Conservation (phyloP, 208 protist species). For the Trypanosoma brucei region DNA sequence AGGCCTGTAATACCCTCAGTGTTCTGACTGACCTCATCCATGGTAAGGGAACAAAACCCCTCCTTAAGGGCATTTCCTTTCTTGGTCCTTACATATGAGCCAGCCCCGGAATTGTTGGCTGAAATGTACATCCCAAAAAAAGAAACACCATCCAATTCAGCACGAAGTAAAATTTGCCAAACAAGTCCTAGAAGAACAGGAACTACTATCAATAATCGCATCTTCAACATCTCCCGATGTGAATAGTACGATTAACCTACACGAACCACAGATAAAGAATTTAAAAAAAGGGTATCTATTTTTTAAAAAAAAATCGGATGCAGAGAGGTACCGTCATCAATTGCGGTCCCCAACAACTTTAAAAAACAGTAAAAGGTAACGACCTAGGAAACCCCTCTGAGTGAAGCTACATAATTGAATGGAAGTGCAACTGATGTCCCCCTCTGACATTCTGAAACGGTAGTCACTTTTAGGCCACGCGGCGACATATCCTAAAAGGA, state of each 20-base stretch:
- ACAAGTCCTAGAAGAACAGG: conserved; percentile 11
- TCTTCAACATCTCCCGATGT: conserved; percentile 1
- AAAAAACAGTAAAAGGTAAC: too few species aligned
- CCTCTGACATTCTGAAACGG: too few species aligned
- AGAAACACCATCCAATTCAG: not conserved
- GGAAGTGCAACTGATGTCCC: too few species aligned
- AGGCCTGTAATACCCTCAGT: conserved; percentile 37
- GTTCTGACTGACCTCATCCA: conserved; percentile 36
- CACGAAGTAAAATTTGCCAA: not conserved
- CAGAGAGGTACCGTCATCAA: too few species aligned
- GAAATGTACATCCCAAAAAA: not conserved
- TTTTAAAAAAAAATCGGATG: too few species aligned
- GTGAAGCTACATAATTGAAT: too few species aligned
- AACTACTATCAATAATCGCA: conserved; percentile 1
- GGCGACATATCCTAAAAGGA: too few species aligned
- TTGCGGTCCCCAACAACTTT: too few species aligned
- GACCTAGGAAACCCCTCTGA: too few species aligned
- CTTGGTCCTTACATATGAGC: not conserved
- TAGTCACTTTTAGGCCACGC: too few species aligned
- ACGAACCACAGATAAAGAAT: not conserved
- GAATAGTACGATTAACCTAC: conserved; percentile 29
- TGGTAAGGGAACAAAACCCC: conserved; percentile 61
- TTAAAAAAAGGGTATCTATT: too few species aligned
- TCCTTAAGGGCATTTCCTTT: conserved; percentile 24
- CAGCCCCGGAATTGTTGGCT: not conserved